phyloP scores from a whole-genome alignment of 306 rosid genomes.

The Datisca glomerata region DNA sequence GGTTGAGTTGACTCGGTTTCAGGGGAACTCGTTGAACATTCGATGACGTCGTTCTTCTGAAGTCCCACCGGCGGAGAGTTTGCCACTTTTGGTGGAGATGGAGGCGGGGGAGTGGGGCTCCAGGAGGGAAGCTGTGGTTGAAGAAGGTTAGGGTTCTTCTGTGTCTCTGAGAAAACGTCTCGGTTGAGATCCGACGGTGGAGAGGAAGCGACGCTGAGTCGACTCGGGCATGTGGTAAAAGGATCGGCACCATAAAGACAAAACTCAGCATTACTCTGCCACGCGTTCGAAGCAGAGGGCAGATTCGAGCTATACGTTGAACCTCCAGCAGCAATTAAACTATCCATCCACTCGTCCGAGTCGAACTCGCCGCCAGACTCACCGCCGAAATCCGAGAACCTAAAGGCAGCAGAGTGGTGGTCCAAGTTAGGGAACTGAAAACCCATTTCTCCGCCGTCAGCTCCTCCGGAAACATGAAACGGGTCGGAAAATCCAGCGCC shows the following conservation, averaged over 20 bases:
- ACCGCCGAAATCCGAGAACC: constrained; percentile 50
- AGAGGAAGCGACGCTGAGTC: constrained; percentile 31
- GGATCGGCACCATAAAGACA: constrained; percentile 42
- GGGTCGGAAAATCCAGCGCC: constrained; percentile 56
- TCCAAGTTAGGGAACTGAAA: constrained; percentile 60
- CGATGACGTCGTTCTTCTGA: constrained; percentile 2
- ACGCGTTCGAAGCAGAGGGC: constrained; percentile 48
- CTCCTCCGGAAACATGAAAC: constrained; percentile 48
- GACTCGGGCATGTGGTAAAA: constrained; percentile 40
- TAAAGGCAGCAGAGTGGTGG: constrained; percentile 41
- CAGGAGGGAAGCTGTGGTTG: constrained; percentile 27
- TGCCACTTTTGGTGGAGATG: constrained; percentile 10
- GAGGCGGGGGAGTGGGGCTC: constrained; percentile 27
- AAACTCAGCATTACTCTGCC: constrained; percentile 49
- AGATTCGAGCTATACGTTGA: constrained; percentile 65
- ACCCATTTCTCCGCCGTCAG: constrained; percentile 35
- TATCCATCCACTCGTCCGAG: constrained; percentile 96
- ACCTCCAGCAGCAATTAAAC: constrained; percentile 62
- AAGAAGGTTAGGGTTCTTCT: constrained; percentile 10
- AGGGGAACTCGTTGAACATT: constrained; percentile 24
- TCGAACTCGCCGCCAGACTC: constrained; percentile 57
- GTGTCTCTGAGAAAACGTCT: constrained; percentile 39
- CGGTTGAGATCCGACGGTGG: constrained; percentile 64
- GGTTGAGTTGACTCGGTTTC: constrained; percentile 48
- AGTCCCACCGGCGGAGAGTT: constrained; percentile 14